Conservation (phyloP, 306 rosid species). For the Begonia loranthoides region DNA sequence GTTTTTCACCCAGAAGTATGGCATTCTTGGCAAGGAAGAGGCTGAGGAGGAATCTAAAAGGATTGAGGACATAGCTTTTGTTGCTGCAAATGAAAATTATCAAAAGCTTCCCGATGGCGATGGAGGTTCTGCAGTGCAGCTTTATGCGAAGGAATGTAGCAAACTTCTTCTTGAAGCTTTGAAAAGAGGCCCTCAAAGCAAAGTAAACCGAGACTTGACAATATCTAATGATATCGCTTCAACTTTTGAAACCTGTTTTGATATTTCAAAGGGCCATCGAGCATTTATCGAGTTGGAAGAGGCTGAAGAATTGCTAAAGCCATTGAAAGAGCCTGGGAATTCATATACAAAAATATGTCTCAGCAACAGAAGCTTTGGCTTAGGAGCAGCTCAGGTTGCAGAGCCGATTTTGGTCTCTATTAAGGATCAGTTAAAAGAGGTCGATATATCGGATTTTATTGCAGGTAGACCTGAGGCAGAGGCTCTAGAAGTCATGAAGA, state of each 20-base stretch:
- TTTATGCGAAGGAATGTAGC: conserved; percentile 90
- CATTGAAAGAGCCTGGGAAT: conserved; percentile 55
- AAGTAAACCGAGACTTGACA: conserved; percentile 23
- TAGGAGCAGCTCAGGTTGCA: conserved; percentile 55
- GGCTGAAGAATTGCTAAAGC: conserved; percentile 57
- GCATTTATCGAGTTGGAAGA: conserved; percentile 73
- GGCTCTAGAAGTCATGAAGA: conserved; percentile 65
- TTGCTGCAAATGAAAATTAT: conserved; percentile 46
- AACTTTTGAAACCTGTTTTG: conserved; percentile 36
- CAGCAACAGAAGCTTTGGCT: conserved; percentile 80
- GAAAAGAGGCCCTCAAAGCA: conserved; percentile 37
- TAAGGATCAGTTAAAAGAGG: conserved; percentile 66
- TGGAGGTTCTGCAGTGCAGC: conserved; percentile 96
- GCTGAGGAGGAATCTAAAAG: conserved; percentile 72
- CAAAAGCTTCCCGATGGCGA: conserved; percentile 89
- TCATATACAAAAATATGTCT: conserved; percentile 84
- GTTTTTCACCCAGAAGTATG: conserved; percentile 78
- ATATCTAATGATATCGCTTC: conserved; percentile 17
- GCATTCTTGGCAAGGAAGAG: conserved; percentile 47
- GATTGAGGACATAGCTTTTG: conserved; percentile 73
- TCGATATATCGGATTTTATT: conserved; percentile 68
- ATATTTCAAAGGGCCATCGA: conserved; percentile 66
- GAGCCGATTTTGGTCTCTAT: conserved; percentile 53
- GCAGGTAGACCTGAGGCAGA: conserved; percentile 83
- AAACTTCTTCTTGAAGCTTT: conserved; percentile 69